These are phyloP conservation scores for Globisporangium acanthophoron DNA, from an alignment of 352 stramenopile species.

Conservation along the genomic window DNA sequence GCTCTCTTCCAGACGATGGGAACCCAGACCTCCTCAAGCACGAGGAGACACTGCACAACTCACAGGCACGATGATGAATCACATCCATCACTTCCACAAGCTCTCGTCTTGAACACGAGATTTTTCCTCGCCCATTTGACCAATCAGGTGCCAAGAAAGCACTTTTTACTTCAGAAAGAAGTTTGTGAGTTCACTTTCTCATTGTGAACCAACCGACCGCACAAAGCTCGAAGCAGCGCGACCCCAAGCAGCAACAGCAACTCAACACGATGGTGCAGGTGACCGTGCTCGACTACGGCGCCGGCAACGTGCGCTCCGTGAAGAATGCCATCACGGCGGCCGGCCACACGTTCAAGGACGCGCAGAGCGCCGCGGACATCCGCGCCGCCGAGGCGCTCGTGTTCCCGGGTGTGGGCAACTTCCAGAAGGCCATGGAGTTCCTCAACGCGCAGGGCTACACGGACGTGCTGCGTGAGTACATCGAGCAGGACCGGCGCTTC, in stretches of 20 bases:
- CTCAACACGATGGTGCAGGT: constrained; percentile 62
- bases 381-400: constrained; percentile 74
- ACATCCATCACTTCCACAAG: neutral
- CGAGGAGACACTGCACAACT: too few species aligned
- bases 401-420: constrained; percentile 85
- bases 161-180: too few species aligned
- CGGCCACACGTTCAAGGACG: constrained; percentile 88
- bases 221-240: too few species aligned
- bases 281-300: constrained; percentile 96
- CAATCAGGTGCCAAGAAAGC: neutral
- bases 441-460: constrained; percentile 88
- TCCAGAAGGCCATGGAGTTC: constrained; percentile 89
- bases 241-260: constrained; percentile 9
- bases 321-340: constrained; percentile 93
- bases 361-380: constrained; percentile 90
- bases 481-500: constrained; percentile 86
- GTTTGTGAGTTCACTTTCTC: too few species aligned
- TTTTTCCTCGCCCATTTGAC: neutral
- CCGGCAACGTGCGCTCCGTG: constrained; percentile 97
- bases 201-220: too few species aligned
- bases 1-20: too few species aligned
- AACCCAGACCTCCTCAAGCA: too few species aligned
- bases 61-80: too few species aligned
- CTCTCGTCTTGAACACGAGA: neutral
- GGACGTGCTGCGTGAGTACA: constrained; percentile 87